Base-by-base conservation (phyloP, 1,139 yeast genomes). In the Blastobotrys indianensis region DNA sequence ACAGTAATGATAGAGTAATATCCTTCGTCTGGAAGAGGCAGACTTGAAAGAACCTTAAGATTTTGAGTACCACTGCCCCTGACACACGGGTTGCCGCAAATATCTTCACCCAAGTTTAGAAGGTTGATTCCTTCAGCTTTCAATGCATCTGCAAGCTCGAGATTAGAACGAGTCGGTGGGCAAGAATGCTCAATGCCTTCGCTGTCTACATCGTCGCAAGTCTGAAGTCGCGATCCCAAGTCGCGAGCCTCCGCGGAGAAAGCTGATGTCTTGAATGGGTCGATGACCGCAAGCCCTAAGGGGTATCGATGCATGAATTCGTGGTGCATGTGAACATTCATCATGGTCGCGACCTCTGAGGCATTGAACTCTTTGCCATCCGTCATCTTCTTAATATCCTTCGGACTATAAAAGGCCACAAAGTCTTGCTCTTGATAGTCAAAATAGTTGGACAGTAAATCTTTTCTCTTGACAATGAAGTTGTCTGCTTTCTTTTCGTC, bases 311-410 rank as follows among this genome's bases (percentile, higher is more conserved):
- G 47, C 45, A 58, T 42, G 48, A 54, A 62, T 17, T 54, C 51
- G 31, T 51, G 58, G 40, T 54, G 62, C 42, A 61, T 45, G 38
- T 60, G 63, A 12, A 54, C 51, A 37, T 58, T 57, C 52, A 60
- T 57, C 13, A 61, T 48, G 31, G 46, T 48, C 1, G 56, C 52
- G 29, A 50, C 50, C 44, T 51, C 51, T 29, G 39, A 39, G 31
- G 46, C 47, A 12, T 50, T 48, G 37, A 44, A 39, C 20, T 36
- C 44, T 17, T 48, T 38, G 16, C 48, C 53, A 12, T 42, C 44
- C 15, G 54, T 41, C 43, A 56, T 49, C n/a, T 25, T 41, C 13
- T 44, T 38, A 5, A 59, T 53, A 20, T 51, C 51, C 8, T 45
- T 52, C 10, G 39, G 42, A 1, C 54, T 33, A 42, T 62, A 61